phyloP scores from a whole-genome alignment of 116 monocot genomes.

The Papilionanthe hybrid region DNA sequence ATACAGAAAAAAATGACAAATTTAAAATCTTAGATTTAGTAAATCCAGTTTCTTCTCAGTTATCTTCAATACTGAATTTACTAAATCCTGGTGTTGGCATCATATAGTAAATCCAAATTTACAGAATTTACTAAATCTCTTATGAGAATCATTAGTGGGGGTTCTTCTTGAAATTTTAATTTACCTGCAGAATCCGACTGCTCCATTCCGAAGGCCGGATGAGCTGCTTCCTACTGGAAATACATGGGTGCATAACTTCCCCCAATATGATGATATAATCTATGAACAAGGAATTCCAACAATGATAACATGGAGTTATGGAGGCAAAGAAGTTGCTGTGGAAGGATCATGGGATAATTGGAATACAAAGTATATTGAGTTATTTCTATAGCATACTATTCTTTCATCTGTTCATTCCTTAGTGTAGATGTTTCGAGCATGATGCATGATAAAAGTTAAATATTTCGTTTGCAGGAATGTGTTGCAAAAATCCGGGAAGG shows the following conservation, averaged over 20 bases:
- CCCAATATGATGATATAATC: slow-evolving; percentile 19
- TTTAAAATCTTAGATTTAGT: no score
- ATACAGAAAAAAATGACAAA: no score
- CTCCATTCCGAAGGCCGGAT: slow-evolving; percentile 31
- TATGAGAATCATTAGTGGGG: neutral
- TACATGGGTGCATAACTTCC: slow-evolving; percentile 18
- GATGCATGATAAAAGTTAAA: neutral
- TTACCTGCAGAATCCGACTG: slow-evolving; percentile 32
- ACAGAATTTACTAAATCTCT: no score
- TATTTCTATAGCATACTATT: neutral
- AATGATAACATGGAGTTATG: slow-evolving; percentile 65
- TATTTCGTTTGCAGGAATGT: slow-evolving; percentile 26
- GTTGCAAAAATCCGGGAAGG: slow-evolving; percentile 56
- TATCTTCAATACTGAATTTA: no score
- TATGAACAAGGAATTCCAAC: slow-evolving; percentile 47
- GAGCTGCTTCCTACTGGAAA: slow-evolving; percentile 11
- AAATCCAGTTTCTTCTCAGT: no score
- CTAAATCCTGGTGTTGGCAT: no score
- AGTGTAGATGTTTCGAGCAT: neutral
- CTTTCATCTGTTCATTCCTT: neutral
- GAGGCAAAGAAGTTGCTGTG: slow-evolving; percentile 49
- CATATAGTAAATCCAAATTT: no score
- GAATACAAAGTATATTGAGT: slow-evolving; percentile 34
- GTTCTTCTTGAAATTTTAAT: neutral
- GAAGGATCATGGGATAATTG: slow-evolving; percentile 77